Conservation (phyloP, 257 asterid genomes). For the Nemophila menziesii region DNA sequence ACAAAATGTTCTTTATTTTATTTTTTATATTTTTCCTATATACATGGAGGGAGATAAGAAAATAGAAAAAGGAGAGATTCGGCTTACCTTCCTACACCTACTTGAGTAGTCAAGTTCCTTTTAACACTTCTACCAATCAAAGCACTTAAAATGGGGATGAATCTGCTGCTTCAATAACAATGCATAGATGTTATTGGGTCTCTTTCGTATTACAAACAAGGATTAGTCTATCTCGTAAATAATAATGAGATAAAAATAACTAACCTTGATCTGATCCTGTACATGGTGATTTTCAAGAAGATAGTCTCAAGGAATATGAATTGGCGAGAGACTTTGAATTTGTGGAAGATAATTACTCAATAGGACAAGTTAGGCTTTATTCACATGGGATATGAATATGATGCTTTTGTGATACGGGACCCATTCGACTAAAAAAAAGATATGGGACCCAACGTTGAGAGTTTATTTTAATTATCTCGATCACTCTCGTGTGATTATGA, state of each 20-base stretch:
- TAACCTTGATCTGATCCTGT: slow-evolving; percentile 29
- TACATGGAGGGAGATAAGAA: too few relatives aligned
- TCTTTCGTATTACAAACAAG: too few relatives aligned
- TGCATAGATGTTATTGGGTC: not conserved
- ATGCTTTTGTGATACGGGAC: not conserved
- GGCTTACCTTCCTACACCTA: slow-evolving; percentile 1
- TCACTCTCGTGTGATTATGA: too few relatives aligned
- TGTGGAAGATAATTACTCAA: not conserved
- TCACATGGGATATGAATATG: not conserved
- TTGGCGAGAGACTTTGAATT: not conserved
- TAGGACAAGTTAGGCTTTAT: not conserved
- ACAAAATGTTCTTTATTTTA: too few relatives aligned
- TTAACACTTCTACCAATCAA: slow-evolving; percentile 10
- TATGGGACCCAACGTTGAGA: too few relatives aligned
- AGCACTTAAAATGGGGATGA: slow-evolving; percentile 11
- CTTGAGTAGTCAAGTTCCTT: slow-evolving; percentile 22
- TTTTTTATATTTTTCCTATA: too few relatives aligned
- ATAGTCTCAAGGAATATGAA: not conserved
- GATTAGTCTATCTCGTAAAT: too few relatives aligned
- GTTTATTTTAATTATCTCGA: too few relatives aligned
- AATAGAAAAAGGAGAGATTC: not conserved
- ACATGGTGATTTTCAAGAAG: slow-evolving; percentile 14
- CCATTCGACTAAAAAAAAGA: too few relatives aligned
- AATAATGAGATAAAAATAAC: slow-evolving; percentile 3
- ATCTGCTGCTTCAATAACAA: slow-evolving; percentile 9